Conservation (phyloP, 2,329 filamentous ascomycete species). For the Colletotrichum aenigma region DNA sequence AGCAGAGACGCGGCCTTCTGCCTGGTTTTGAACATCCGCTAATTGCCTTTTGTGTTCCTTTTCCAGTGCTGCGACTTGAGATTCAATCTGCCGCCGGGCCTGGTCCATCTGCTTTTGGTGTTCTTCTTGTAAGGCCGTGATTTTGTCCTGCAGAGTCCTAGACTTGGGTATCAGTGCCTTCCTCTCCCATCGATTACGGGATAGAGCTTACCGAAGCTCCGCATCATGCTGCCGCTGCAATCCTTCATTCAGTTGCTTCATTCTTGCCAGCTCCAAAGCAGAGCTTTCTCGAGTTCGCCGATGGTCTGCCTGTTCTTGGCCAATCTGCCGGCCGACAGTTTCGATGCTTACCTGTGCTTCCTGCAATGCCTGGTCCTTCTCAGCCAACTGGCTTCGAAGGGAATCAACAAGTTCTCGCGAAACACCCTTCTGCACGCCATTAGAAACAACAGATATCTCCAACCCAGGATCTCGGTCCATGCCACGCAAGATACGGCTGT, state of each 20-base stretch:
- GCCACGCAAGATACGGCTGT: constrained; percentile 80
- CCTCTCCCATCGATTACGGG: background rate
- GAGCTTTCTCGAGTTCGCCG: constrained; percentile 66
- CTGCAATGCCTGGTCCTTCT: constrained; percentile 64
- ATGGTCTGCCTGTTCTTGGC: constrained; percentile 77
- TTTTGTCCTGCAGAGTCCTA: constrained; percentile 17
- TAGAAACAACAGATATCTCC: constrained; percentile 80
- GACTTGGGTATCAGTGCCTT: background rate
- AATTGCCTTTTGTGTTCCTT: constrained; percentile 20
- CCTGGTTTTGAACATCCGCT: constrained; percentile 46
- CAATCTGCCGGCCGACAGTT: constrained; percentile 58
- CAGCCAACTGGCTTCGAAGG: constrained; percentile 76
- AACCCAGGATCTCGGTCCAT: constrained; percentile 91
- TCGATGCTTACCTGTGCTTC: constrained; percentile 49
- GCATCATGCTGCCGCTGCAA: constrained; percentile 73
- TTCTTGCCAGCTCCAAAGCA: constrained; percentile 56
- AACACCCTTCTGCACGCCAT: constrained; percentile 85
- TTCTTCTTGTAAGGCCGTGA: constrained; percentile 21
- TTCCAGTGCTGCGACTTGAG: constrained; percentile 41
- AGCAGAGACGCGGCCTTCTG: constrained; percentile 48
- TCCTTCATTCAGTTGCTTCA: constrained; percentile 72
- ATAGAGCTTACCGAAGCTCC: constrained; percentile 58
- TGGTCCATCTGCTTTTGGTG: constrained; percentile 30
- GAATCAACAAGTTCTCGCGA: constrained; percentile 93
- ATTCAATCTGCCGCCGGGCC: constrained; percentile 49